phyloP scores from a whole-genome alignment of 2,329 filamentous ascomycete genomes.

The Arthrobotrys sphaeroides region DNA sequence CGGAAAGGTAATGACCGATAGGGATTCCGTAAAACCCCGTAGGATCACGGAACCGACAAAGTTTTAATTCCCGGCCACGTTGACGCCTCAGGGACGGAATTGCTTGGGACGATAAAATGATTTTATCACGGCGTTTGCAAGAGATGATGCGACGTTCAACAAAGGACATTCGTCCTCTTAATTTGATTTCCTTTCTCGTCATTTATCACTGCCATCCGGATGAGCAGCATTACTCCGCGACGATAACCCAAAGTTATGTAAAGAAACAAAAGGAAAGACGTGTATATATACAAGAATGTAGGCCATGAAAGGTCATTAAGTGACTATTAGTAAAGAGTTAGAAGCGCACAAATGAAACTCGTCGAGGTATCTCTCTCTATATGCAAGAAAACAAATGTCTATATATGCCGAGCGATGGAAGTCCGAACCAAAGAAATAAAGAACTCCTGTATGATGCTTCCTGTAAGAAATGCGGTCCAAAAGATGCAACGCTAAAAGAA shows the following conservation, averaged over 20 bases:
- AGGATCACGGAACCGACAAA: not conserved
- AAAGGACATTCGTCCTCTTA: conserved; percentile 24
- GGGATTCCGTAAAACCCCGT: not conserved
- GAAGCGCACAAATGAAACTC: conserved; percentile 48
- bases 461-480: conserved; percentile 25
- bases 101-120: not conserved
- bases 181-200: conserved; percentile 5
- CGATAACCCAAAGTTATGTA: conserved; percentile 15
- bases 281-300: conserved; percentile 47
- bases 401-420: conserved; percentile 26
- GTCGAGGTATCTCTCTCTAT: conserved; percentile 50
- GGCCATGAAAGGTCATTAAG: conserved; percentile 49
- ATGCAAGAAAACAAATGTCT: conserved; percentile 36
- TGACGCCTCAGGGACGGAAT: too few species aligned
- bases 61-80: not conserved
- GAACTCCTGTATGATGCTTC: conserved; percentile 53
- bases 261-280: conserved; percentile 12
- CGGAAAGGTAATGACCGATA: not conserved
- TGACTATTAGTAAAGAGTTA: conserved; percentile 36
- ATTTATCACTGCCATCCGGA: conserved; percentile 12
- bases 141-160: not conserved
- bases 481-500: conserved; percentile 54
- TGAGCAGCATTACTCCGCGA: conserved; percentile 5
- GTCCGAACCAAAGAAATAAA: conserved; percentile 22
- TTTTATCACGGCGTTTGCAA: not conserved